These are phyloP conservation scores for Fusarium agapanthi DNA, from an alignment of 2,329 filamentous ascomycete species.

Conservation along the genomic window DNA sequence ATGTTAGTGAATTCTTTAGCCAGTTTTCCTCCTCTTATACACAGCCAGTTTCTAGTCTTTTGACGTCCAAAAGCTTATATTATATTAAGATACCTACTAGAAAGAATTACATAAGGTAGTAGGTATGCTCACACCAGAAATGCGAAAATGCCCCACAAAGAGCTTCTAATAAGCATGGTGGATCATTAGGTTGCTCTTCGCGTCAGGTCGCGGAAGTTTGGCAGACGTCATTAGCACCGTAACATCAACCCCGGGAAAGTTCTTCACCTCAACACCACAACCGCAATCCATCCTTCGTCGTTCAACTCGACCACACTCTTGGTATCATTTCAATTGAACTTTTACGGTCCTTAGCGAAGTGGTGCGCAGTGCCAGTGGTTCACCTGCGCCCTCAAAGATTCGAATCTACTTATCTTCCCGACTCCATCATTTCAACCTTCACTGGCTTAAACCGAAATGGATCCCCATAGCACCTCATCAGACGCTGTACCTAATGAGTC, in stretches of 20 bases:
- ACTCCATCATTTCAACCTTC: conserved; percentile 12
- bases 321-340: not conserved
- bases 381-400: conserved; percentile 6
- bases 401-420: conserved; percentile 3
- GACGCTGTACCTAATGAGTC: conserved; percentile 43
- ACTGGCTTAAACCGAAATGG: conserved; percentile 34
- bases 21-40: not conserved
- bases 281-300: conserved; percentile 19
- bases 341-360: not conserved
- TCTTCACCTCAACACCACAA: conserved; percentile 30
- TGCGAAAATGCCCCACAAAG: not conserved
- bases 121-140: not conserved
- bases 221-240: conserved; percentile 37
- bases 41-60: not conserved
- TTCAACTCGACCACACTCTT: not conserved
- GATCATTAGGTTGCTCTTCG: not conserved
- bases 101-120: not conserved
- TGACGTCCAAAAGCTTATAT: not conserved
- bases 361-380: conserved; percentile 8
- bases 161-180: not conserved
- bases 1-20: not conserved
- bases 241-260: conserved; percentile 20
- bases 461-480: conserved; percentile 35
- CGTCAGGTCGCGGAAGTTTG: conserved; percentile 25
- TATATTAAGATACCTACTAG: not conserved